These are phyloP conservation scores for Dittrichia graveolens DNA, from an alignment of 129 eudicot genomes.

Conservation along the genomic window DNA sequence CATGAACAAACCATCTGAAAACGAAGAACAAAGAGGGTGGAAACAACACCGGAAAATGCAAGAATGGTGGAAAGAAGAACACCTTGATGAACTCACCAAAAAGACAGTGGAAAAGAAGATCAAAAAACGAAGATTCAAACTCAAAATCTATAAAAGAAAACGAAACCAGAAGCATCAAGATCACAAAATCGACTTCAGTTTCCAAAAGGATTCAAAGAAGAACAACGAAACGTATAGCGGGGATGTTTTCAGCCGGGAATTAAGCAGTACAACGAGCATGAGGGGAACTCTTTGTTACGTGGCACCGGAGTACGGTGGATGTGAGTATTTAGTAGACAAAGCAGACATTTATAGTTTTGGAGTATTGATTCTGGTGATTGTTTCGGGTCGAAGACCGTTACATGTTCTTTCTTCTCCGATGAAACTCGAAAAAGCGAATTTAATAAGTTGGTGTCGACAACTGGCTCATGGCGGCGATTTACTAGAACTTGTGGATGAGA, in stretches of 20 bases:
- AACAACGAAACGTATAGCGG: conserved; percentile 78
- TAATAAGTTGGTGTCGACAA: conserved; percentile 83
- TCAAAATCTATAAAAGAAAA: conserved; percentile 40
- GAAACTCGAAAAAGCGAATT: conserved; percentile 97
- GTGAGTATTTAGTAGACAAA: conserved; percentile 78
- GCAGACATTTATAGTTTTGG: conserved; percentile 91
- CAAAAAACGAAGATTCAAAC: conserved; percentile 52
- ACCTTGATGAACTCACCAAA: conserved; percentile 61
- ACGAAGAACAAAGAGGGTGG: conserved; percentile 43
- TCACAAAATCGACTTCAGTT: conserved; percentile 57
- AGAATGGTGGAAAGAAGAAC: conserved; percentile 99
- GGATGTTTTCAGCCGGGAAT: conserved; percentile 85
- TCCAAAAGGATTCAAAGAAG: conserved; percentile 58
- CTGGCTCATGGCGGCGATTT: conserved; percentile 77
- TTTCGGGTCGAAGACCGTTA: conserved; percentile 91
- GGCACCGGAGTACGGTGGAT: conserved; percentile 86
- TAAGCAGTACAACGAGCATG: conserved; percentile 99
- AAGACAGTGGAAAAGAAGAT: conserved; percentile 48
- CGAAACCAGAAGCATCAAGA: conserved; percentile 30
- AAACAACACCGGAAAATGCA: conserved; percentile 71
- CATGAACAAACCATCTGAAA: conserved; percentile 25
- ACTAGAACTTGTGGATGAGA: conserved; percentile 81
- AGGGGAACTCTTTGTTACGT: conserved; percentile 93
- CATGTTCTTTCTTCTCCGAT: conserved; percentile 93
- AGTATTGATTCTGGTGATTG: conserved; percentile 78